A percentile compares a stretch with the other conserved stretches of the same genome.
phyloP scores from a whole-genome alignment of 2,329 filamentous ascomycete genomes.

The Chaetomium olivaceum region DNA sequence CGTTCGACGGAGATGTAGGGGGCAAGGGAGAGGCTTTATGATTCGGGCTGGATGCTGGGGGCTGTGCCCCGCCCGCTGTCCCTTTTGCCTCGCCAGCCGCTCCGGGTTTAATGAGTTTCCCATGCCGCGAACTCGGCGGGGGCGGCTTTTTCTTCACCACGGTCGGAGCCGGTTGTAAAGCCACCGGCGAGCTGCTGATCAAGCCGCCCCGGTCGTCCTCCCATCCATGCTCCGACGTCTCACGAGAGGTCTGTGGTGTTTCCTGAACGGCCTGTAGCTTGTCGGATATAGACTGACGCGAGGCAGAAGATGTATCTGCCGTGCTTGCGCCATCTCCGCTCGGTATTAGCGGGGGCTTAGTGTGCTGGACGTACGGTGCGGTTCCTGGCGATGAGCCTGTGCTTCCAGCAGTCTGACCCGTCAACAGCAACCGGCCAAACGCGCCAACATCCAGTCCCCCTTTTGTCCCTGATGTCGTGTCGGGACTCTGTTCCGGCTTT shows the following conservation, averaged over 20 bases:
- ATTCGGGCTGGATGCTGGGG: constrained; percentile 20
- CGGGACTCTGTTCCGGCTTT: constrained; percentile 39
- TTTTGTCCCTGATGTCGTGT: constrained; percentile 40
- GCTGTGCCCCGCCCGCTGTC: constrained; percentile 32
- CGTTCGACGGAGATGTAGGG: constrained; percentile 33
- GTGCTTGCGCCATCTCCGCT: constrained; percentile 50
- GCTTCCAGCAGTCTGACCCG: constrained; percentile 58
- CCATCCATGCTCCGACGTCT: constrained; percentile 54
- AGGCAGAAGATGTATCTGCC: constrained; percentile 60
- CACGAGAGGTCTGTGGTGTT: constrained; percentile 60
- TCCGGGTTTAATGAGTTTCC: constrained; percentile 65
- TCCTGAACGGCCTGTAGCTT: constrained; percentile 40
- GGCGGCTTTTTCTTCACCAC: constrained; percentile 61
- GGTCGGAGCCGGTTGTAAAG: constrained; percentile 27
- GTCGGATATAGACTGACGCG: constrained; percentile 61
- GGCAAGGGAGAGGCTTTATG: constrained; percentile 23
- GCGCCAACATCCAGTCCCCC: constrained; percentile 71
- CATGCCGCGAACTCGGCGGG: constrained; percentile 75
- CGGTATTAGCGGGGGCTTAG: constrained; percentile 34
- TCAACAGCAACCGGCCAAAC: constrained; percentile 75
- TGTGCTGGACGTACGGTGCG: constrained; percentile 19
- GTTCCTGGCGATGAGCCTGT: not conserved
- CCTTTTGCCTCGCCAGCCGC: constrained; percentile 39
- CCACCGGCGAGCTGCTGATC: constrained; percentile 26
- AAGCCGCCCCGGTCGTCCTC: constrained; percentile 47